Conservation (phyloP, 2,329 filamentous ascomycete genomes). For the Neofusicoccum ribis region DNA sequence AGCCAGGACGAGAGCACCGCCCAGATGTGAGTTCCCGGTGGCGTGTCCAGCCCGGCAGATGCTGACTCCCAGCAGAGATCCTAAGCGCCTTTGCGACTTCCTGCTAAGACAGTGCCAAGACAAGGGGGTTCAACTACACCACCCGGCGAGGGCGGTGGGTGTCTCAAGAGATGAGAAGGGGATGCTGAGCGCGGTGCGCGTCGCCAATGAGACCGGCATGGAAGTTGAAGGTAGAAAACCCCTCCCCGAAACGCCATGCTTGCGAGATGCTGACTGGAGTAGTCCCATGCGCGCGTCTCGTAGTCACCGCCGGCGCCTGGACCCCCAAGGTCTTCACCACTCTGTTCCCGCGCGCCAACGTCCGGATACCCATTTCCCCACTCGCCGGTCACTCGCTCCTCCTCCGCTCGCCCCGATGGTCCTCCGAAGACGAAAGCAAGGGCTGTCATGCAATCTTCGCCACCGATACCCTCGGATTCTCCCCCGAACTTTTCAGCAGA, state of each 20-base stretch:
- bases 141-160: slow-evolving; percentile 60
- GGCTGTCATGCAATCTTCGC: slow-evolving; percentile 70
- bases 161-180: slow-evolving; percentile 54
- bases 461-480: slow-evolving; percentile 58
- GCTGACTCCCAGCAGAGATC: slow-evolving; percentile 54
- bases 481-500: slow-evolving; percentile 71
- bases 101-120: slow-evolving; percentile 59
- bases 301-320: slow-evolving; percentile 73
- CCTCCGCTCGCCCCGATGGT: slow-evolving; percentile 60
- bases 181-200: slow-evolving; percentile 54
- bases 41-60: neutral
- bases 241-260: neutral
- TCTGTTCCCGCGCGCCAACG: slow-evolving; percentile 61
- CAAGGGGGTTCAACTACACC: slow-evolving; percentile 65
- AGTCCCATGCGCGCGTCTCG: slow-evolving; percentile 64
- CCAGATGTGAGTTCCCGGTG: slow-evolving; percentile 57
- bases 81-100: slow-evolving; percentile 64
- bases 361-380: slow-evolving; percentile 58
- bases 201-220: slow-evolving; percentile 48
- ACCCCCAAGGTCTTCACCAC: slow-evolving; percentile 63
- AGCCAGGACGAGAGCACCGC: slow-evolving; percentile 62
- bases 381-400: slow-evolving; percentile 74
- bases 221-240: slow-evolving; percentile 42
- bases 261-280: slow-evolving; percentile 21
- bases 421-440: slow-evolving; percentile 43